These are phyloP conservation scores for Podaxis pistillaris DNA, from an alignment of 768 basidiomycete genomes.

Conservation along the genomic window DNA sequence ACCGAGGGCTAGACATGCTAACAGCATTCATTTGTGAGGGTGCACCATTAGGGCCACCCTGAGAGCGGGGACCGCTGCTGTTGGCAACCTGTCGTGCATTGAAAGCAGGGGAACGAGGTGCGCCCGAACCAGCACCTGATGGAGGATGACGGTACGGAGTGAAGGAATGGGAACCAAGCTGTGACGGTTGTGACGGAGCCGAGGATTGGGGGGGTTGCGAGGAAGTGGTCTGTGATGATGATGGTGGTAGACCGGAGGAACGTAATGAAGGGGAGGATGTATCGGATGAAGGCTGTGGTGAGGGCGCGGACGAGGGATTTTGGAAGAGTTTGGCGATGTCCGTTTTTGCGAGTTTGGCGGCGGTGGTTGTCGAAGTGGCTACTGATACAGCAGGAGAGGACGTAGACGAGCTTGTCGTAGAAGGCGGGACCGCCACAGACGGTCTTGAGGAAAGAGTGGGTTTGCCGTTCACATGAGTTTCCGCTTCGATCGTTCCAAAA, in stretches of 20 bases:
- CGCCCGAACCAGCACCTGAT: constrained; percentile 46
- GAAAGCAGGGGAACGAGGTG: constrained; percentile 67
- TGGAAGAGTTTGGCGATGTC: constrained; percentile 67
- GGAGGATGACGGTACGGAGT: constrained; percentile 42
- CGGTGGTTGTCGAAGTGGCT: constrained; percentile 29
- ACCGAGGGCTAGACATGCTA: constrained; percentile 65
- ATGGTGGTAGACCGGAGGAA: constrained; percentile 48
- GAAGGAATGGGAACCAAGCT: constrained; percentile 49
- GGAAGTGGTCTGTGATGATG: constrained; percentile 28
- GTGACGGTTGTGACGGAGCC: constrained; percentile 42
- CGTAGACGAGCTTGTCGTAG: constrained; percentile 34
- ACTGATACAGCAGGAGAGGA: constrained; percentile 34
- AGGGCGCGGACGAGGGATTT: constrained; percentile 47
- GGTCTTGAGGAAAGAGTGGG: constrained; percentile 43
- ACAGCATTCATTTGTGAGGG: constrained; percentile 38
- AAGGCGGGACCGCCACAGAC: constrained; percentile 24
- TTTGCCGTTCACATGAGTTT: constrained; percentile 62
- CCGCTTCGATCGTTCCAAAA: constrained; percentile 71
- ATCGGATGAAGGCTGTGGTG: constrained; percentile 52
- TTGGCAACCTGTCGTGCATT: constrained; percentile 56
- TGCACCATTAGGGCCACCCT: constrained; percentile 57
- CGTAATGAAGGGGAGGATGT: constrained; percentile 58
- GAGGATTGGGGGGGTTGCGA: constrained; percentile 31
- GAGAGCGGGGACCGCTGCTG: constrained; percentile 54
- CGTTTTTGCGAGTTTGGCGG: constrained; percentile 40